Conservation (phyloP, 768 basidiomycete genomes). For the Lentinula lateritia region DNA sequence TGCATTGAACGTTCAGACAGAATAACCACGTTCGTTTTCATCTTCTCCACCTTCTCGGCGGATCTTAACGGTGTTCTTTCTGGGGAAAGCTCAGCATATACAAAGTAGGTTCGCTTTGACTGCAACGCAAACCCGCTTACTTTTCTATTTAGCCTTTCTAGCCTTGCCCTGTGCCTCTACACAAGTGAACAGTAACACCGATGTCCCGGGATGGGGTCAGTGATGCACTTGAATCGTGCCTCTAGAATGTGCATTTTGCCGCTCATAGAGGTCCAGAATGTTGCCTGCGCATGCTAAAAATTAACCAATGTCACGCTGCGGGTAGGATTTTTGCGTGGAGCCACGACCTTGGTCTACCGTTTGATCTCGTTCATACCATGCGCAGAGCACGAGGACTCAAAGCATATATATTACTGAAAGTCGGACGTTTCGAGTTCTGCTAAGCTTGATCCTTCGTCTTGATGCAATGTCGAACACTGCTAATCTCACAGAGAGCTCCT, state of each 20-base stretch:
- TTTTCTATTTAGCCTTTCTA: not conserved
- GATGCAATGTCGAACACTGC: not conserved
- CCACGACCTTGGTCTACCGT: not conserved
- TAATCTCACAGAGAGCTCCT: not conserved
- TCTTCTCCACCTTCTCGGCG: not conserved
- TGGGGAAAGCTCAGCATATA: no score
- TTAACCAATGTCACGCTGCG: slow-evolving; percentile 1
- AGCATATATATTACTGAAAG: not conserved
- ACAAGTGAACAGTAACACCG: not conserved
- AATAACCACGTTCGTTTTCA: not conserved
- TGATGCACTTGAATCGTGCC: not conserved
- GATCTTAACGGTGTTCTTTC: not conserved
- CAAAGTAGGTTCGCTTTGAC: not conserved
- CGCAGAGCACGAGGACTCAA: slow-evolving; percentile 4
- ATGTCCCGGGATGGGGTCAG: not conserved
- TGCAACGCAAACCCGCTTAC: not conserved
- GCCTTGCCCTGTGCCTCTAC: not conserved
- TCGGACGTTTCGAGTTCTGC: not conserved
- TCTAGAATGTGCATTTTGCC: not conserved
- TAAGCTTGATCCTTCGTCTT: not conserved
- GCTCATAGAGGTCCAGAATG: not conserved
- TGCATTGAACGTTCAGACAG: no score
- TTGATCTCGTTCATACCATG: not conserved
- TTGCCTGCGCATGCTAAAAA: not conserved
- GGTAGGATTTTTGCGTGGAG: not conserved